Evolutionary conservation across 2,329 filamentous ascomycete genomes (phyloP), one percentile per base, ranked within the genome.

Genomic region (Zasmidium angulare): DNA sequence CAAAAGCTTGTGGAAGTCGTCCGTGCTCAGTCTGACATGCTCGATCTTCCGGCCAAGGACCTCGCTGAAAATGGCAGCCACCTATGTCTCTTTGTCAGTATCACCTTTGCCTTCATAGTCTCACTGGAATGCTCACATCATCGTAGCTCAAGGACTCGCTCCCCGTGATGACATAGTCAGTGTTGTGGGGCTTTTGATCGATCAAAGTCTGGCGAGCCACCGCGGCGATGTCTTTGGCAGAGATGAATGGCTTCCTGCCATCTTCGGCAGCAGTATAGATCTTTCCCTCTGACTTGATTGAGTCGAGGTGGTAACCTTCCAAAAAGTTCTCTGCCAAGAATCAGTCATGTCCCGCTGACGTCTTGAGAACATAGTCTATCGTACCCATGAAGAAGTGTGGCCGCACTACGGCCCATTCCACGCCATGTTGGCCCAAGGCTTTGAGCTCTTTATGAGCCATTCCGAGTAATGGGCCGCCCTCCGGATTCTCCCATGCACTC

Each of bases 361-460:
- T 46, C 1, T 4, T 11, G 22, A 59, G 7, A n/a, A 12, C 3
- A 29, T 10, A 1, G n/a, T 2, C 12, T 9, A 53, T 67, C 70
- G 59, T 68, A 78, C 77, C 71, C 70, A 79, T 79, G 58, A 83
- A 82, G 78, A 79, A 83, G 17, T 75, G 78, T 3, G 80, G 78
- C 58, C 78, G 66, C 63, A 83, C 58, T 7, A 79, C 74, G 3
- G 73, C 72, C 72, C 76, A 82, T 53, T 78, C 77, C 0, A 78
- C 64, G 17, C 47, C 57, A 9, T 56, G 48, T 14, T 29, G 26
- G 17, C 73, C 70, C 1, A 77, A 17, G 9, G 20, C 46, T 54
- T 58, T 50, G n/a, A 66, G 53, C 26, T 59, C 51, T 17, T 36
- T 57, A 53, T 64, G 62, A 1, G 51, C 58, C 20, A 23, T 31